Evolutionary conservation across 176 grass and related monocot genomes (phyloP), one percentile per base, ranked within the genome.

Genomic region (Themeda triandra): DNA sequence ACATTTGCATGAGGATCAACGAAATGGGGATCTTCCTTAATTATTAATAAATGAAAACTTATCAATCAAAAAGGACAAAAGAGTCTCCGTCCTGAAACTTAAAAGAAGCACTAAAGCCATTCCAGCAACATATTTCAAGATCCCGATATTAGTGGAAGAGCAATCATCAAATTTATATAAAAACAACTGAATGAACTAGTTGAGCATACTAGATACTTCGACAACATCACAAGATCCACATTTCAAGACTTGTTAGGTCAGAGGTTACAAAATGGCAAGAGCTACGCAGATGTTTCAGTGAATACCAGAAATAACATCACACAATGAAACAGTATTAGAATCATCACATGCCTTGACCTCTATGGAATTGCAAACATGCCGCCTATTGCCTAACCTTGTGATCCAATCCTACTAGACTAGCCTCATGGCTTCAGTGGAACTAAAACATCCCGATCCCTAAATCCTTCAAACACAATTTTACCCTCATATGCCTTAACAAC

Each of bases 201-300:
- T 81, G 33, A 81, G 8, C 32, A 67, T 35, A 56, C 5, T 3
- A 75, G 36, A 68, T 44, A 69, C 30, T 36, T 36, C 6, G 75
- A 25, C 62, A 69, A 13, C 62, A 69, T 12, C 62, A 75, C 13
- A 27, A 76, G 31, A 54, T 76, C 36, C 4, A 58, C 40, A 63
- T 15, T 33, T 75, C 32, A 27, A 75, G 24, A 68, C 24, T 73
- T 10, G 15, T 69, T 63, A 69, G 37, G 9, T 63, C 28, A 28
- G 3, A 70, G 7, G 51, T 62, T 11, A n/a, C 23, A 69, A 45
- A 82, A 59, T 36, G 39, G 23, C 39, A 82, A 66, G 2, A 2
- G 37, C 51, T 79, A 87, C 10, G 60, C 30, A 87, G 60, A 21
- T 33, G 35, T 19, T 46, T 69, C 46, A 33, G 36, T 76, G 56